Evolutionary conservation across 139 green algal genomes (phyloP), one percentile per base, ranked within the genome.

Genomic region (Diplosphaera chodatii): DNA sequence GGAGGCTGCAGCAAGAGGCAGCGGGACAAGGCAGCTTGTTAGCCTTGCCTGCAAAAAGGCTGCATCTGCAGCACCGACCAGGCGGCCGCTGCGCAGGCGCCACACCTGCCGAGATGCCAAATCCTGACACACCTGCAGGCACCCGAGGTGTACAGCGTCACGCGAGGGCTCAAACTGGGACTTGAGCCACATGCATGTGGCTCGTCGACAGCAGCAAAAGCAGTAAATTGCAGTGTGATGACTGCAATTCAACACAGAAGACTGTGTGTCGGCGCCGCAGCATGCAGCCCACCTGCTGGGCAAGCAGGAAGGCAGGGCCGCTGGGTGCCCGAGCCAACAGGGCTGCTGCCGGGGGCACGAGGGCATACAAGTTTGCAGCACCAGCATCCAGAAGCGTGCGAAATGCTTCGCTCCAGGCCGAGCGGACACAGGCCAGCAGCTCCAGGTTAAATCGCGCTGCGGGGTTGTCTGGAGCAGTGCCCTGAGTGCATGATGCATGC

Each of bases 41-140:
- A n/a, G n/a, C n/a, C 64, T 68, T 27, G 77, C 66, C 68, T 78
- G 74, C 64, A 92, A 73, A 80, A 92, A 92, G 62, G 76, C 79
- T 40, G 84, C 87, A 37, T 92, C 78, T 0, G 65, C 32, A 23
- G 87, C 63, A 55, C 79, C 68, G 16, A 84, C 82, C n/a, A 82
- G 55, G 21, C 67, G 67, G 0, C 83, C 87, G 0, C 67, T 81
- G 63, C 81, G 78, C 32, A 92, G 83, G 33, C 74, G 81, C 83
- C 83, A 92, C 32, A 87, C 41, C 28, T 79, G 76, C 65, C 80
- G 64, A 27, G 77, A 41, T 1, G 85, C 69, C 1, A 75, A 64
- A 2, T 32, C 55, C 41, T 63, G 73, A 72, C 90, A 91, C 72
- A 91, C 82, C 81, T 87, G 81, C 37, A 48, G 37, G 10, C 37